Evolutionary conservation across 768 basidiomycete genomes (phyloP).

Genomic region (Crepidotus variabilis): DNA sequence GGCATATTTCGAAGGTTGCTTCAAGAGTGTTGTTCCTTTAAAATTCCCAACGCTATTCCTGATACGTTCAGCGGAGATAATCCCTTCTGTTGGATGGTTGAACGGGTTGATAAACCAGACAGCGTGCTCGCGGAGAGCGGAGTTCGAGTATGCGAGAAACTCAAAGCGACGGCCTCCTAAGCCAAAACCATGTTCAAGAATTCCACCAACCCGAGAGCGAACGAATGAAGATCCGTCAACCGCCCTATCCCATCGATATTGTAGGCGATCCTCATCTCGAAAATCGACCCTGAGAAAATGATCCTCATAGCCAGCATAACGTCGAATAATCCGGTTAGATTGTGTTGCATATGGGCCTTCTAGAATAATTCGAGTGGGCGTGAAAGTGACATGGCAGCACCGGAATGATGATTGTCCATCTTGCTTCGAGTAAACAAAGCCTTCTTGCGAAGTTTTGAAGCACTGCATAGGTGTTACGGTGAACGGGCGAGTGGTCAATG

Average conservation of each 20-base stretch:
- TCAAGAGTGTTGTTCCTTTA: conserved; percentile 38
- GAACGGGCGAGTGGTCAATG: conserved; percentile 37
- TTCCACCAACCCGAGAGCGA: conserved; percentile 51
- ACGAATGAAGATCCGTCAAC: conserved; percentile 59
- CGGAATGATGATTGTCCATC: conserved; percentile 39
- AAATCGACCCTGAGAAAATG: conserved; percentile 83
- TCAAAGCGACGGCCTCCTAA: conserved; percentile 72
- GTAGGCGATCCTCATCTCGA: conserved; percentile 76
- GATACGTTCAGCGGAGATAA: conserved; percentile 55
- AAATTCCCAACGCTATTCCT: conserved; percentile 69
- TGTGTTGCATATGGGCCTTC: conserved; percentile 76
- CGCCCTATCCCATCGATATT: conserved; percentile 66
- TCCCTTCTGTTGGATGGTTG: conserved; percentile 28
- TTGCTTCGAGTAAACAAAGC: conserved; percentile 25
- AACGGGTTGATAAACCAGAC: conserved; percentile 83
- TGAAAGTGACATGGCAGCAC: conserved; percentile 76
- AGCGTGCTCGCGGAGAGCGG: conserved; percentile 72
- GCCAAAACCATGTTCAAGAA: conserved; percentile 60
- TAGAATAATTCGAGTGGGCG: conserved; percentile 68
- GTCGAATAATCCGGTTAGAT: conserved; percentile 77
- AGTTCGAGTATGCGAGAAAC: conserved; percentile 80
- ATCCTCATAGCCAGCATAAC: conserved; percentile 55
- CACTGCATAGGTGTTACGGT: conserved; percentile 39
- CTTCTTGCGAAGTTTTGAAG: conserved; percentile 32
- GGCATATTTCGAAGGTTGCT: conserved; percentile 73